Base-by-base conservation (phyloP, 2,329 filamentous ascomycete genomes). In the Stagonosporopsis cucurbitacearum region DNA sequence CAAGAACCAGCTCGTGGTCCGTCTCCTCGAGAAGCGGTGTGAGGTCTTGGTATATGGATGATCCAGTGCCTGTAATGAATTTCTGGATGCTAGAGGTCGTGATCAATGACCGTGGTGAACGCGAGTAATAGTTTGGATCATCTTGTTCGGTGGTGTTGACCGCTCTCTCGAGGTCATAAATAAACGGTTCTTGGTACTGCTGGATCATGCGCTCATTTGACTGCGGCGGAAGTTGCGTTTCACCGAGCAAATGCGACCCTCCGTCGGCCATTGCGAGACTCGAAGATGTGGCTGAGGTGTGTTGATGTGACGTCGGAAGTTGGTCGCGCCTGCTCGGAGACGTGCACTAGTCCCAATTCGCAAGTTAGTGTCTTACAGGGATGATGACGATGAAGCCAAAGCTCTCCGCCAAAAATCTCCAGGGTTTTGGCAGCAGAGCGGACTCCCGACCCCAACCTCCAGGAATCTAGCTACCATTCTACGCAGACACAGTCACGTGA, bases 1-100 rank as follows among this genome's bases (percentile, higher is more conserved):
- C 88, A 37, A 95, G 81, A 55, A 92, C 84, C 25, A 93, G 78
- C 65, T 92, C 90, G 43, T 81, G 76, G 32, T 82, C 78, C 2
- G 90, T 87, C 0, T 76, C 70, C 4, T 84, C 75, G 3, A 93
- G 81, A 8, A 86, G 84, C 1, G 88, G 85, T 3, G 72, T 67
- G 2, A 45, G 5, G 5, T 32, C 15, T 20, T 64, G 43, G 66
- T 76, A 81, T 47, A 83, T 75, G 7, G 70, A 64, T 19, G 73
- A 74, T 39, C 80, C 80, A 1, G 78, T 81, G 11, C 80, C 80
- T 5, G 79, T 75, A n/a, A 65, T 60, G 45, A 82, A 71, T 2
- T 64, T 66, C 40, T 73, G 67, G 5, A 78, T 57, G 7, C 66
- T 68, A 1, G 76, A 75, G 1, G 65, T 68, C 7, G 70, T 76